phyloP scores from a whole-genome alignment of 1,284 basidiomycete species.

The Ceratobasidium sp. region DNA sequence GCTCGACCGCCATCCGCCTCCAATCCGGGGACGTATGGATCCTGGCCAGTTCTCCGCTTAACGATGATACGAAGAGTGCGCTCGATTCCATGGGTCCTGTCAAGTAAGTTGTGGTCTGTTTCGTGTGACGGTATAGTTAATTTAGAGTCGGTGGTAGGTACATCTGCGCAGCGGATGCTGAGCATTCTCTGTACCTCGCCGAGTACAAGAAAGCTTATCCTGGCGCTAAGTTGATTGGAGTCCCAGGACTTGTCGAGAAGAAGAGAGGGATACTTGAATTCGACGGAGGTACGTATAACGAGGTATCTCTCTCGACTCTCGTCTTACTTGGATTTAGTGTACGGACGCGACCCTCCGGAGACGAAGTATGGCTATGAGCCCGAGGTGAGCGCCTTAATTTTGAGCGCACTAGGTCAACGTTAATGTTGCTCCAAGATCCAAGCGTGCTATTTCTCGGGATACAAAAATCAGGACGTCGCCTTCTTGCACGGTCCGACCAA shows the following conservation, averaged over 20 bases:
- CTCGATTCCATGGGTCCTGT: slow-evolving; percentile 83
- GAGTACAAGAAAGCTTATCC: slow-evolving; percentile 84
- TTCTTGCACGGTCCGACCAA: slow-evolving; percentile 86
- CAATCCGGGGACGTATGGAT: slow-evolving; percentile 84
- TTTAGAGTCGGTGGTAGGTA: slow-evolving; percentile 62
- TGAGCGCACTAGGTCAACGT: no score
- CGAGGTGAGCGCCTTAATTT: no score
- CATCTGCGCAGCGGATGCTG: slow-evolving; percentile 73
- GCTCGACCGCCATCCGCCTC: slow-evolving; percentile 86
- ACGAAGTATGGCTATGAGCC: slow-evolving; percentile 86
- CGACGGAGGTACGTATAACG: slow-evolving; percentile 64
- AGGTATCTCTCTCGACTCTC: no score
- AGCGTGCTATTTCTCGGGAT: slow-evolving; percentile 83
- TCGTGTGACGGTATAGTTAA: neutral
- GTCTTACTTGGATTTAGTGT: no score
- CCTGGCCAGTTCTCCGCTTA: slow-evolving; percentile 85
- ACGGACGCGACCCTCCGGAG: slow-evolving; percentile 71
- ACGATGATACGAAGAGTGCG: slow-evolving; percentile 77
- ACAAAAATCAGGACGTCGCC: slow-evolving; percentile 88
- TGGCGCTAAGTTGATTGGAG: slow-evolving; percentile 78
- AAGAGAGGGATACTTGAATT: slow-evolving; percentile 60
- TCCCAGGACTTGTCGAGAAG: slow-evolving; percentile 67
- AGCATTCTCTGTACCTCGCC: slow-evolving; percentile 75
- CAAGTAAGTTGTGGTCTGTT: slow-evolving; percentile 62
- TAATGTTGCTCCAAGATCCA: no score